A percentile compares a stretch with the other conserved stretches of the same genome.
phyloP scores from a whole-genome alignment of 1,284 basidiomycete species.

The Cryptococcus jaspeensis region DNA sequence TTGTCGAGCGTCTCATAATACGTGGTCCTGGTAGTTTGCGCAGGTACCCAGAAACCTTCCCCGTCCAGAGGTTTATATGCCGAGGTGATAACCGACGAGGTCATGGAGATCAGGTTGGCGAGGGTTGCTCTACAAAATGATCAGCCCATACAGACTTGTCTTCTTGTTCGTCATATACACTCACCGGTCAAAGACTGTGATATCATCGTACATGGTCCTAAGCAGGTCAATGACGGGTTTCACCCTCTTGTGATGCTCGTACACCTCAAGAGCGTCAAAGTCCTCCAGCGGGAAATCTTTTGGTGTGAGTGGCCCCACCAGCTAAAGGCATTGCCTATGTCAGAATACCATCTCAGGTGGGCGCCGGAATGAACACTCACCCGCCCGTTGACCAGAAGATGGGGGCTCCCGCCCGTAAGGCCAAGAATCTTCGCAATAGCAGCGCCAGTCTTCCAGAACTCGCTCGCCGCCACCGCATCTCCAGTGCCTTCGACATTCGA shows the following conservation, averaged over 20 bases:
- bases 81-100: constrained; percentile 68
- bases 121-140: constrained; percentile 55
- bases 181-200: constrained; percentile 55
- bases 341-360: not conserved
- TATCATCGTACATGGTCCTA: constrained; percentile 55
- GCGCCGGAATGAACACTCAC: constrained; percentile 54
- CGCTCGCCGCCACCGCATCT: constrained; percentile 33
- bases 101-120: constrained; percentile 62
- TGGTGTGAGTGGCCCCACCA: constrained; percentile 63
- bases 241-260: constrained; percentile 69
- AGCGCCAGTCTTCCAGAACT: constrained; percentile 42
- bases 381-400: constrained; percentile 75
- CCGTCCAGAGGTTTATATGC: constrained; percentile 66
- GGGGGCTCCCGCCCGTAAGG: constrained; percentile 60
- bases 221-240: constrained; percentile 67
- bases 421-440: constrained; percentile 51
- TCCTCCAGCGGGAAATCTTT: constrained; percentile 65
- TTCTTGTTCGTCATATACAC: constrained; percentile 1
- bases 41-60: constrained; percentile 67
- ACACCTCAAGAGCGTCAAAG: constrained; percentile 65
- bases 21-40: constrained; percentile 54
- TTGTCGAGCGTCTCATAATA: constrained; percentile 63
- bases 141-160: constrained; percentile 5
- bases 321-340: constrained; percentile 46
- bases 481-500: constrained; percentile 1